A percentile compares a stretch with the other conserved stretches of the same genome.
Conservation (phyloP, 345 rosid genomes). For the Pistacia atlantica region DNA sequence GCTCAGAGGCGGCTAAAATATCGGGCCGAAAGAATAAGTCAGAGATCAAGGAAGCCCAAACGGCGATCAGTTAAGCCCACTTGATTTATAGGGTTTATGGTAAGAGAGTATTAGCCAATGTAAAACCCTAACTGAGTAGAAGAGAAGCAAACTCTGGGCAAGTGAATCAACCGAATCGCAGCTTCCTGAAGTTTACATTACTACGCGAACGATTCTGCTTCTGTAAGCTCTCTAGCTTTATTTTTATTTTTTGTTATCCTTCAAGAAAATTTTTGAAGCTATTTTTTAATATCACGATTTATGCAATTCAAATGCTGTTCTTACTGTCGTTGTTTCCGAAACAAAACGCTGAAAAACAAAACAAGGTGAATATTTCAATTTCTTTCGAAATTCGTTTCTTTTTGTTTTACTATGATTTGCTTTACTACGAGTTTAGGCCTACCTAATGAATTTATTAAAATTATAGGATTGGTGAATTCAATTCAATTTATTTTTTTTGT, state of each 20-base stretch:
- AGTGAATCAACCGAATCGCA: not conserved
- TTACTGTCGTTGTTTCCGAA: not conserved
- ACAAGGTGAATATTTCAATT: not conserved
- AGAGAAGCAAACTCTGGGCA: not conserved
- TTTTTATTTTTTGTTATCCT: not conserved
- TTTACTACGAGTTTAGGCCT: no score
- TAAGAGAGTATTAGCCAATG: not conserved
- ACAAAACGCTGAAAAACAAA: not conserved
- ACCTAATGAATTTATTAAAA: no score
- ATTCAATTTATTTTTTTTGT: no score
- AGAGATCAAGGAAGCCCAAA: not conserved
- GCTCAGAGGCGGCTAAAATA: not conserved
- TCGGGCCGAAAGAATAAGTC: not conserved
- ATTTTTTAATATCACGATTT: not conserved
- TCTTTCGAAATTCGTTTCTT: no score
- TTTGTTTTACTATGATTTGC: no score
- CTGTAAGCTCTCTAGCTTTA: not conserved
- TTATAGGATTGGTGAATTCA: no score
- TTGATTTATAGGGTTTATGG: not conserved
- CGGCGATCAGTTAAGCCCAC: not conserved
- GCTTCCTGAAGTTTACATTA: not conserved
- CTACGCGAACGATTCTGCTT: no score
- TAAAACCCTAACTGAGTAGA: conserved; percentile 6
- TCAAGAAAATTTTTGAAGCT: not conserved
- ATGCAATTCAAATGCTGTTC: not conserved